Evolutionary conservation across 306 rosid species (phyloP).

Genomic region (Inga oerstediana): DNA sequence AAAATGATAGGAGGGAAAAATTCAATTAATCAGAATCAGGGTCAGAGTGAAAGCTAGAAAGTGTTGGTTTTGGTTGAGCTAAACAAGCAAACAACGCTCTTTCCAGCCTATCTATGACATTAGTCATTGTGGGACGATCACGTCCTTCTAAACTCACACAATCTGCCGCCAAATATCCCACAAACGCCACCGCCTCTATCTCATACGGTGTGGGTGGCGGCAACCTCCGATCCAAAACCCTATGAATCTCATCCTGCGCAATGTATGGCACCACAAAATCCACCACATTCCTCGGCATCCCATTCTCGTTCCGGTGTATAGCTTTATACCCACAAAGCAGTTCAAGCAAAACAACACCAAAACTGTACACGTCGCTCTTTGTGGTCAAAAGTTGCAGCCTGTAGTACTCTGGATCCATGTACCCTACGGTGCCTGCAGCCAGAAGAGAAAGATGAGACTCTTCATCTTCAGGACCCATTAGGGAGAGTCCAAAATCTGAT

Average conservation of each 20-base stretch:
- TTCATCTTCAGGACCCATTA: constrained; percentile 67
- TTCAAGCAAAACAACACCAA: constrained; percentile 76
- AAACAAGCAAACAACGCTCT: constrained; percentile 66
- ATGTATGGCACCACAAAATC: constrained; percentile 74
- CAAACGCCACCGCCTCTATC: constrained; percentile 74
- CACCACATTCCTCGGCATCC: constrained; percentile 80
- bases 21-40: neutral
- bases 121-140: constrained; percentile 66
- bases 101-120: constrained; percentile 63
- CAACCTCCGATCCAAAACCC: constrained; percentile 68
- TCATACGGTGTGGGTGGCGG: constrained; percentile 81
- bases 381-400: constrained; percentile 70
- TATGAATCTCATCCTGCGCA: constrained; percentile 71
- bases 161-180: constrained; percentile 81
- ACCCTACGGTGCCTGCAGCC: constrained; percentile 81
- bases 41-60: constrained; percentile 43
- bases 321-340: constrained; percentile 68
- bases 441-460: constrained; percentile 54
- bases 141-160: constrained; percentile 72
- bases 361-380: constrained; percentile 90
- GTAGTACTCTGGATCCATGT: constrained; percentile 93
- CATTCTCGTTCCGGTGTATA: constrained; percentile 67
- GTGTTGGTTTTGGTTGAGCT: constrained; percentile 43
- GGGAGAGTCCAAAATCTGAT: constrained; percentile 72
- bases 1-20: neutral